These are phyloP conservation scores for Phytopythium chamaehyphon DNA, from an alignment of 352 stramenopile species.

Conservation along the genomic window DNA sequence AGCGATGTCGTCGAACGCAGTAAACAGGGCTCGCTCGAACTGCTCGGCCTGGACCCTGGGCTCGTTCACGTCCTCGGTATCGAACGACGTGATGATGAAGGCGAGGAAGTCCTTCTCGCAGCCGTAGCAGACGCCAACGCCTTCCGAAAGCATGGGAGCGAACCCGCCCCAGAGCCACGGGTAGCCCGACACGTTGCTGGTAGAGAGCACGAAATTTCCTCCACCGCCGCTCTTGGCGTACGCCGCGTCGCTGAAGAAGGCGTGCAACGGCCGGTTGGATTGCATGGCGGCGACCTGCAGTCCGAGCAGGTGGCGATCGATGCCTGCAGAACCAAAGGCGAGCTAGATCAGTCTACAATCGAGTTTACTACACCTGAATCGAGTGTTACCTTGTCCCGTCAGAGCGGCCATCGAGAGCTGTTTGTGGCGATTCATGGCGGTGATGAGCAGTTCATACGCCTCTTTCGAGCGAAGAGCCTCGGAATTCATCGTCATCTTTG, in stretches of 20 bases:
- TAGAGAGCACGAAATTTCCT: constrained; percentile 92
- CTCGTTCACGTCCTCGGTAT: constrained; percentile 13
- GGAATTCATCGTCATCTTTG: constrained; percentile 32
- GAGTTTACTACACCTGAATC: background rate
- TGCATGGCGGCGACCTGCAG: constrained; percentile 84
- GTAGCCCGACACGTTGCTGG: constrained; percentile 93
- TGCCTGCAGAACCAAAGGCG: constrained; percentile 20
- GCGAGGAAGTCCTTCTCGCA: constrained; percentile 87
- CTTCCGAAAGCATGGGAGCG: constrained; percentile 85
- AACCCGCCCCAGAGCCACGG: constrained; percentile 95
- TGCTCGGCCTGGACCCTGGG: constrained; percentile 26
- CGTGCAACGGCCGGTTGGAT: constrained; percentile 54
- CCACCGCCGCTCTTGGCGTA: constrained; percentile 82
- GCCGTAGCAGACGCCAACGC: constrained; percentile 93
- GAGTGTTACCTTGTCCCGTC: constrained; percentile 37
- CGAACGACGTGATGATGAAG: constrained; percentile 92
- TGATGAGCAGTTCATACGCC: constrained; percentile 55
- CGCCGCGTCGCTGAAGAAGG: constrained; percentile 81
- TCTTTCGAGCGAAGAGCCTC: constrained; percentile 10
- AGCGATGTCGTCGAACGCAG: constrained; percentile 61
- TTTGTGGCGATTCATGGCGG: constrained; percentile 83
- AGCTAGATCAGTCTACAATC: background rate
- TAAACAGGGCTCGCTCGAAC: constrained; percentile 46
- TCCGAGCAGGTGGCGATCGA: constrained; percentile 92
- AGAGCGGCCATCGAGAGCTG: constrained; percentile 75